phyloP scores from a whole-genome alignment of 306 rosid species.

The Pterocarpus macrocarpus region DNA sequence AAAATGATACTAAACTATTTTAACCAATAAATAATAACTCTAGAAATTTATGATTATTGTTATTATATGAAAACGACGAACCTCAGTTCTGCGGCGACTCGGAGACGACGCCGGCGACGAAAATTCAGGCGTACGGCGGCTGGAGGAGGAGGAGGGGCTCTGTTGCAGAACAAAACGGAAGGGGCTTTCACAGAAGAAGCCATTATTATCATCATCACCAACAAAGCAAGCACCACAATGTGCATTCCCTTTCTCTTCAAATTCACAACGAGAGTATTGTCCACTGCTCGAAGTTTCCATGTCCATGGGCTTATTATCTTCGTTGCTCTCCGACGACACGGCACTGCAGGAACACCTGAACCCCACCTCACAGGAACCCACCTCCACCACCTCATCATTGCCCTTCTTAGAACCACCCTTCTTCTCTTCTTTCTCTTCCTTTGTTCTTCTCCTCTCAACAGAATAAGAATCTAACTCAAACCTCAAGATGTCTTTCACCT shows the following conservation, averaged over 20 bases:
- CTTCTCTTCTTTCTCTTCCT: background rate
- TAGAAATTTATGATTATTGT: background rate
- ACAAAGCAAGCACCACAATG: slow-evolving; percentile 42
- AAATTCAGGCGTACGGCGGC: slow-evolving; percentile 73
- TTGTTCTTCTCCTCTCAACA: slow-evolving; percentile 24
- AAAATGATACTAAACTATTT: no score
- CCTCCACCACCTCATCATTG: background rate
- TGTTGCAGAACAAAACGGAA: slow-evolving; percentile 70
- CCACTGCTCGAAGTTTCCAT: no score
- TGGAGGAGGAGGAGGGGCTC: slow-evolving; percentile 54
- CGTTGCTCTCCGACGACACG: no score
- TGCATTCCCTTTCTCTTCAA: no score
- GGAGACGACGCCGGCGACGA: slow-evolving; percentile 70
- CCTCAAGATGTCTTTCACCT: slow-evolving; percentile 52
- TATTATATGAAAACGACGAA: slow-evolving; percentile 47
- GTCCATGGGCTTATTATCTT: no score
- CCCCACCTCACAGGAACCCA: slow-evolving; percentile 35
- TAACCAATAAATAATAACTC: no score
- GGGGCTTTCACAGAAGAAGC: slow-evolving; percentile 69
- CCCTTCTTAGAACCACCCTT: no score
- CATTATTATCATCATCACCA: slow-evolving; percentile 7
- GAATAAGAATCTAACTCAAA: slow-evolving; percentile 56
- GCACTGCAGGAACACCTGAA: slow-evolving; percentile 49
- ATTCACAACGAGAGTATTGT: no score
- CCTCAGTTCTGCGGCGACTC: slow-evolving; percentile 62